Evolutionary conservation across 2,329 filamentous ascomycete species (phyloP).

Genomic region (Penicillium occitanis): DNA sequence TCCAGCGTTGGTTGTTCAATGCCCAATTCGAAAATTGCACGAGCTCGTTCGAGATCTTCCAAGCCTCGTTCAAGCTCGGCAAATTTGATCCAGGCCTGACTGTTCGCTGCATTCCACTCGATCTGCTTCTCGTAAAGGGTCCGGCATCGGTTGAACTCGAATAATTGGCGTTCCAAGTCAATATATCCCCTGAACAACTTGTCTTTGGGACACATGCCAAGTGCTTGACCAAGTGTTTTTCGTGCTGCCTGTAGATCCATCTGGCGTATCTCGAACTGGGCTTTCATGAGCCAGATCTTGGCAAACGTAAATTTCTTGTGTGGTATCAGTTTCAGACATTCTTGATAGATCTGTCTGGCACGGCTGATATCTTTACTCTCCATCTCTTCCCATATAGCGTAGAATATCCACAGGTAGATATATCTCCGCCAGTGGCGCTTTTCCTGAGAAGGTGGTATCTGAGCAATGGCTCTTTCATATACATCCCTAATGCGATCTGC

Average conservation of each 20-base stretch:
- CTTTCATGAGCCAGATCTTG: slow-evolving; percentile 92
- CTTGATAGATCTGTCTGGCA: slow-evolving; percentile 85
- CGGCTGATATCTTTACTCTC: slow-evolving; percentile 75
- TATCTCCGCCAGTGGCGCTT: slow-evolving; percentile 97
- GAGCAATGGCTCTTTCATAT: slow-evolving; percentile 93
- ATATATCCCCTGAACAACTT: slow-evolving; percentile 93
- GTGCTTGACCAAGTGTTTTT: slow-evolving; percentile 84
- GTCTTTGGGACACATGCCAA: slow-evolving; percentile 95
- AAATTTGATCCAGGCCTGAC: slow-evolving; percentile 94
- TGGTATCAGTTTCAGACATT: slow-evolving; percentile 82
- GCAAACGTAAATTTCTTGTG: slow-evolving; percentile 98
- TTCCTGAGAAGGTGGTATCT: slow-evolving; percentile 90
- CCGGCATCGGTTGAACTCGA: slow-evolving; percentile 89
- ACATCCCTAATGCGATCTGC: slow-evolving; percentile 82
- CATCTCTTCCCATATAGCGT: slow-evolving; percentile 91
- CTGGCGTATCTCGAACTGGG: slow-evolving; percentile 89
- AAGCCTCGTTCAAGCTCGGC: slow-evolving; percentile 88
- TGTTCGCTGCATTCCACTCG: slow-evolving; percentile 86
- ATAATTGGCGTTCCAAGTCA: slow-evolving; percentile 86
- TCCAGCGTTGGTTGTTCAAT: slow-evolving; percentile 80
- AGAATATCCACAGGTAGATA: slow-evolving; percentile 97
- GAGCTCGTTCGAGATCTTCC: slow-evolving; percentile 81
- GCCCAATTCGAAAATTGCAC: slow-evolving; percentile 90
- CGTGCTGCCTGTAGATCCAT: slow-evolving; percentile 75
- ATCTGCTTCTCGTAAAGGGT: slow-evolving; percentile 93